These are phyloP conservation scores for Phytophthora agathidicida DNA, from an alignment of 352 stramenopile genomes.

Conservation along the genomic window DNA sequence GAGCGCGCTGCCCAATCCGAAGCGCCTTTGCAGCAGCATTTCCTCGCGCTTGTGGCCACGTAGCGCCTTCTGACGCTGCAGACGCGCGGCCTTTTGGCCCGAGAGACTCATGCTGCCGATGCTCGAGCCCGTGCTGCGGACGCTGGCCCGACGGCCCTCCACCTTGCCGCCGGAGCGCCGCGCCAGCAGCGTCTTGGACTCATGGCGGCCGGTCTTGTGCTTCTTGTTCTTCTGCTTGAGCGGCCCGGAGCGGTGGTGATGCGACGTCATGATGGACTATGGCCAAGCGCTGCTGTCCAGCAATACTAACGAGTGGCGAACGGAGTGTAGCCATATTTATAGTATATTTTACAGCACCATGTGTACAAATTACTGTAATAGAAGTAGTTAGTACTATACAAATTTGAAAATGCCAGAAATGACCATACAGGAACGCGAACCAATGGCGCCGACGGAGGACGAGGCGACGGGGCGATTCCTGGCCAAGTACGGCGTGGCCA, in stretches of 20 bases:
- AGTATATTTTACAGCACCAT: neutral
- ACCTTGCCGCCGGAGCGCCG: constrained; percentile 80
- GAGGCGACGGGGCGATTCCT: constrained; percentile 49
- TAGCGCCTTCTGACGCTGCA: constrained; percentile 86
- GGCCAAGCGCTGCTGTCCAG: constrained; percentile 21
- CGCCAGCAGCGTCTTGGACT: constrained; percentile 78
- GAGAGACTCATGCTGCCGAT: constrained; percentile 55
- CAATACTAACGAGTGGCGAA: constrained; percentile 9
- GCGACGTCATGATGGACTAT: constrained; percentile 57
- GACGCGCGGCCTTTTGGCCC: constrained; percentile 74
- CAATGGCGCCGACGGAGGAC: constrained; percentile 29
- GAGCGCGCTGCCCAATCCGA: constrained; percentile 67
- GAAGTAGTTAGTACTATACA: neutral
- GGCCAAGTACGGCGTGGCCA: constrained; percentile 69
- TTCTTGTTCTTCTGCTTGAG: constrained; percentile 94
- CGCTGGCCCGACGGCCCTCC: constrained; percentile 51
- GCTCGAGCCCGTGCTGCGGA: constrained; percentile 45
- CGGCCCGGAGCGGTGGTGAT: constrained; percentile 87
- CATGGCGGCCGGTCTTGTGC: constrained; percentile 88
- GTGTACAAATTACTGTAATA: neutral
- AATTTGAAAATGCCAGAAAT: no score
- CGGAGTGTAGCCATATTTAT: neutral
- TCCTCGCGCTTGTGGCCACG: constrained; percentile 89
- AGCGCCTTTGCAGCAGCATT: constrained; percentile 82
- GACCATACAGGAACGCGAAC: constrained; percentile 4